Evolutionary conservation across 2,329 filamentous ascomycete species (phyloP), one percentile per base, ranked within the genome.

Genomic region (Exophiala sp.): DNA sequence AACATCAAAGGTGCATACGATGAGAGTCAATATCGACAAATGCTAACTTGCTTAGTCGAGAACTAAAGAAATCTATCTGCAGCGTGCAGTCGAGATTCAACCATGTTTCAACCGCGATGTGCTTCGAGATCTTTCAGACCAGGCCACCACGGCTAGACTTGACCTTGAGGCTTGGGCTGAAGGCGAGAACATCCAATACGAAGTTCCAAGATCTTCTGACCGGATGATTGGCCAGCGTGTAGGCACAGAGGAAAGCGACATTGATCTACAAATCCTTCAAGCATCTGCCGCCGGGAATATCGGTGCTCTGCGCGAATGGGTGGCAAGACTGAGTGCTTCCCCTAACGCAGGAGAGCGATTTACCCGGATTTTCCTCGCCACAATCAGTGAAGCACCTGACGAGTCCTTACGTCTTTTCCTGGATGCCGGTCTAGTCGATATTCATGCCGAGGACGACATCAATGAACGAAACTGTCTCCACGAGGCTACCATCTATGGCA

Each of bases 51-150:
- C 46, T 27, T 66, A 83, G 77, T 97, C 91, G 44, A 91, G 91
- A 68, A 96, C 93, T 52, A 98, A 98, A 69, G 93, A 97, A 71
- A 79, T 97, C 34, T 98, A 97, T 66, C 82, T 98, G 29, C 94
- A 94, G 8, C 80, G 93, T 53, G 93, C 93, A 7, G 91, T 98
- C 56, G 93, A 98, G 68, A 90, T 97, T 6, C 93, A 97, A 64
- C 93, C 93, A 5, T 97, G 94, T 68, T 98, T 97, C 77, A 97
- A 98, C 68, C 84, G 91, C 39, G 88, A 94, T 58, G 89, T 97
- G 60, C 95, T 98, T 64, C 95, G 90, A 68, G 91, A 95, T 64
- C 78, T 98, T 9, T 96, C 93, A 3, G 93, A 98, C 60, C 89
- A 95, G 71, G 93, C 93, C 7, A 97, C 93, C 0, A 96, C 89